Conservation (phyloP, 192 early-diverging fungal species). For the Rhizoclosmatium globosum region DNA sequence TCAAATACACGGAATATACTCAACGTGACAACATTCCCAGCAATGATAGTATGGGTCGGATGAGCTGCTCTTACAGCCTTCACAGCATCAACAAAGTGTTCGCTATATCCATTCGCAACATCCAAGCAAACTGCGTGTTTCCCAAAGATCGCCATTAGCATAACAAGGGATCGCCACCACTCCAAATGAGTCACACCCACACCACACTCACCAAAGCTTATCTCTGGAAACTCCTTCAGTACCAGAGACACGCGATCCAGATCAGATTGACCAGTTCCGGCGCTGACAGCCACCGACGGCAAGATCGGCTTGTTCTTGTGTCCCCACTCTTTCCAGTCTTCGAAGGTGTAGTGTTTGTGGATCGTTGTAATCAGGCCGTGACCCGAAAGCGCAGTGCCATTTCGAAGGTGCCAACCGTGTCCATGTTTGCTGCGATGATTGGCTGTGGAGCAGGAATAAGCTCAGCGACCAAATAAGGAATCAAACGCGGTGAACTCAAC, state of each 20-base stretch:
- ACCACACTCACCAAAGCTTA: constrained; percentile 1
- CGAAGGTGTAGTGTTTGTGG: constrained; percentile 34
- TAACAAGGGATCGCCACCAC: too few relatives aligned
- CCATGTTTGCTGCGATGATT: constrained; percentile 26
- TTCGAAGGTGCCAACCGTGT: constrained; percentile 27
- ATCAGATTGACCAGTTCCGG: constrained; percentile 23
- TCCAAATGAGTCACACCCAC: background rate
- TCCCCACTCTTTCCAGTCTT: constrained; percentile 27
- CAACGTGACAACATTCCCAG: constrained; percentile 35
- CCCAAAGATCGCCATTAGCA: too few relatives aligned
- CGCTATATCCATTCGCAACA: constrained; percentile 31
- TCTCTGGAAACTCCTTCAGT: constrained; percentile 21
- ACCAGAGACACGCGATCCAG: constrained; percentile 17
- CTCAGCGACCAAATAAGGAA: background rate
- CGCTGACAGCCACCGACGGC: constrained; percentile 18
- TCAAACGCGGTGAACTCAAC: background rate
- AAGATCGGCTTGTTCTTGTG: background rate
- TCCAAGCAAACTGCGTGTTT: constrained; percentile 18
- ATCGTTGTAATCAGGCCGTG: constrained; percentile 22
- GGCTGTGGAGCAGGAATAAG: background rate
- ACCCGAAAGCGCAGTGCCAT: constrained; percentile 14
- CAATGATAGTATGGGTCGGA: constrained; percentile 24
- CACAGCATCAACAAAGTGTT: constrained; percentile 35
- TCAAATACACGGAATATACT: background rate
- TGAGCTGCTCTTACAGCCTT: constrained; percentile 14